phyloP scores from a whole-genome alignment of 306 rosid species.

The Rubus idaeus region DNA sequence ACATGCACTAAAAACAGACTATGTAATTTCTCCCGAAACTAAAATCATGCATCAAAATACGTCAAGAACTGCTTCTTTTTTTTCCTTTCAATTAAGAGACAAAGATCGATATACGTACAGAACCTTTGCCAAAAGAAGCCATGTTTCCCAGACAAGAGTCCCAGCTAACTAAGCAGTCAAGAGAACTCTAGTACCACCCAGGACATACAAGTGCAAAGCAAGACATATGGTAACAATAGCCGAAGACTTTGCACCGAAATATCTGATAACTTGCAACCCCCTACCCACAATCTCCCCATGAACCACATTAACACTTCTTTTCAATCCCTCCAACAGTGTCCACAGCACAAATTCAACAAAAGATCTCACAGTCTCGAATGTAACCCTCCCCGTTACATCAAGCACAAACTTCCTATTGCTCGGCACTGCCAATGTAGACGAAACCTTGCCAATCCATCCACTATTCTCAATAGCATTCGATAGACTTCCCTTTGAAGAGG shows the following conservation, averaged over 20 bases:
- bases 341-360: constrained; percentile 58
- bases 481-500: constrained; percentile 37
- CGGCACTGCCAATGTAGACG: constrained; percentile 75
- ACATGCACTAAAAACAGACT: background rate
- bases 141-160: constrained; percentile 3
- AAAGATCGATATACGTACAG: background rate
- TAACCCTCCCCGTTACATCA: constrained; percentile 85
- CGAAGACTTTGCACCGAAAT: constrained; percentile 74
- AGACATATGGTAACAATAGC: constrained; percentile 76
- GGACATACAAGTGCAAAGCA: constrained; percentile 72
- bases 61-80: too few species aligned
- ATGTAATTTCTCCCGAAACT: background rate
- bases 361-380: constrained; percentile 69
- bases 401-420: constrained; percentile 67
- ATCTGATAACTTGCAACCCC: constrained; percentile 69
- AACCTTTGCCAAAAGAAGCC: constrained; percentile 1
- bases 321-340: constrained; percentile 62
- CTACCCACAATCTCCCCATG: constrained; percentile 60
- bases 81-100: too few species aligned
- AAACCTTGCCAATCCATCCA: constrained; percentile 65
- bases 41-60: background rate
- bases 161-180: constrained; percentile 54
- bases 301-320: constrained; percentile 48
- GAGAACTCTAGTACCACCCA: constrained; percentile 58
- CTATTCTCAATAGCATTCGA: constrained; percentile 31